Percentiles rank a stretch among this genome's conserved stretches.
phyloP scores from a whole-genome alignment of 768 basidiomycete genomes.

The Kwoniella shandongensis region DNA sequence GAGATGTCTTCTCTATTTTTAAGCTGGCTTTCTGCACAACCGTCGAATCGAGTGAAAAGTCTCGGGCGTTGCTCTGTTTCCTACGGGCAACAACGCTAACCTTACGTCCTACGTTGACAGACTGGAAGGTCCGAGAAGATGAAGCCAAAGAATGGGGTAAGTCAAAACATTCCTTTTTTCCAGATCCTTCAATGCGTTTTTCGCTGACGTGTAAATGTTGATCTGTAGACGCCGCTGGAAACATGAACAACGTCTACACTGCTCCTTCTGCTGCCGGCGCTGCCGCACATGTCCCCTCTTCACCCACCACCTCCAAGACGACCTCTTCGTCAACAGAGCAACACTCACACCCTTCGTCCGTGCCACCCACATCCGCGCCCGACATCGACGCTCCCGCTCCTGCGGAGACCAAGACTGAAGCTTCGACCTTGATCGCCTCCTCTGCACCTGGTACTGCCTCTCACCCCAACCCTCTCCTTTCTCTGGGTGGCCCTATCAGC shows the following conservation, averaged over 20 bases:
- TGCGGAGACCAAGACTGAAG: conserved; percentile 24
- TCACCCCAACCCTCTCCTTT: conserved; percentile 5
- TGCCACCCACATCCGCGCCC: conserved; percentile 17
- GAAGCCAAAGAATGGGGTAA: conserved; percentile 54
- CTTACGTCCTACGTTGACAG: too few species aligned
- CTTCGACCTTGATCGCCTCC: conserved; percentile 33
- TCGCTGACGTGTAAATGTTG: neutral
- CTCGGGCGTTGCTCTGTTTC: too few species aligned
- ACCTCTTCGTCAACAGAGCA: neutral
- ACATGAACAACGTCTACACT: conserved; percentile 55
- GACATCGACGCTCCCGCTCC: conserved; percentile 25
- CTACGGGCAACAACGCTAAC: too few species aligned
- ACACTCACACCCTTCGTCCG: conserved; percentile 7
- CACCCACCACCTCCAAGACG: conserved; percentile 6
- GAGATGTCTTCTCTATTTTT: neutral
- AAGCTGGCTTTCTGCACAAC: too few species aligned
- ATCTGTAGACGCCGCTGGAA: conserved; percentile 50
- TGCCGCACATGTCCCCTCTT: neutral
- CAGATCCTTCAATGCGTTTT: neutral
- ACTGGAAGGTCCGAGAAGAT: conserved; percentile 53
- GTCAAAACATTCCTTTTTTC: conserved; percentile 9
- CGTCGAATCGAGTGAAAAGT: too few species aligned
- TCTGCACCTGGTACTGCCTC: conserved; percentile 38
- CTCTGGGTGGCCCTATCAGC: conserved; percentile 10
- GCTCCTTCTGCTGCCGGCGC: conserved; percentile 40